These are phyloP conservation scores for Metschnikowia gruessii DNA, from an alignment of 805 yeast genomes.

Conservation along the genomic window DNA sequence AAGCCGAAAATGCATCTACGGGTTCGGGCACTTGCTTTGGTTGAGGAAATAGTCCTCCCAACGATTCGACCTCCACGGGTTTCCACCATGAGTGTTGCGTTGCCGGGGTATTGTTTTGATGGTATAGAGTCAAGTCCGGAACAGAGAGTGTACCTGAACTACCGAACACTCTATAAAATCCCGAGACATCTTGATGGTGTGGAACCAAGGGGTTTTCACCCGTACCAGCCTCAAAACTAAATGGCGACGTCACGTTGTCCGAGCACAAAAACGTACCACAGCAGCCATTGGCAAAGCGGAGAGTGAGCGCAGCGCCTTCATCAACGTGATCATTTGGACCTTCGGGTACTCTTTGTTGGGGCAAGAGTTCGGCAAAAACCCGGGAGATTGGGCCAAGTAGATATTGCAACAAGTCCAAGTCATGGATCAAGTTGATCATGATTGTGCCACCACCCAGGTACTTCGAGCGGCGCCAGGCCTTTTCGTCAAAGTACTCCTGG, in stretches of 20 bases:
- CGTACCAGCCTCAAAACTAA: slow-evolving; percentile 40
- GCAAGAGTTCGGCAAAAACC: slow-evolving; percentile 38
- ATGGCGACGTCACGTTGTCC: slow-evolving; percentile 41
- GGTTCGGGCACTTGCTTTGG: background rate
- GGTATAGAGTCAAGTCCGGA: slow-evolving; percentile 40
- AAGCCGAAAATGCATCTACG: slow-evolving; percentile 12
- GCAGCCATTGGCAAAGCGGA: slow-evolving; percentile 37
- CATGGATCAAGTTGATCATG: slow-evolving; percentile 41
- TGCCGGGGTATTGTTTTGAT: slow-evolving; percentile 24
- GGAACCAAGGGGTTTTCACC: slow-evolving; percentile 46
- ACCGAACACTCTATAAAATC: slow-evolving; percentile 41
- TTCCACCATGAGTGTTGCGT: slow-evolving; percentile 28
- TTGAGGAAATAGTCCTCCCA: slow-evolving; percentile 11
- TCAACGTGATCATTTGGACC: slow-evolving; percentile 29
- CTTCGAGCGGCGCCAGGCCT: slow-evolving; percentile 39
- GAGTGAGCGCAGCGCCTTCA: slow-evolving; percentile 42
- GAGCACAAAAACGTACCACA: slow-evolving; percentile 42
- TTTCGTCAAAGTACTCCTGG: slow-evolving; percentile 31
- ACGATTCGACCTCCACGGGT: slow-evolving; percentile 24
- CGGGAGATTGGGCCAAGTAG: slow-evolving; percentile 38
- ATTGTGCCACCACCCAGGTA: slow-evolving; percentile 40
- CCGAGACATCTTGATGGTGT: slow-evolving; percentile 26
- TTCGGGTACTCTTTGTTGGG: slow-evolving; percentile 28
- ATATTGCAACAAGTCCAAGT: slow-evolving; percentile 40
- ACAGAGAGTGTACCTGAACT: slow-evolving; percentile 38